Evolutionary conservation across 2,329 filamentous ascomycete genomes (phyloP).

Genomic region (Aspergillus sp.): DNA sequence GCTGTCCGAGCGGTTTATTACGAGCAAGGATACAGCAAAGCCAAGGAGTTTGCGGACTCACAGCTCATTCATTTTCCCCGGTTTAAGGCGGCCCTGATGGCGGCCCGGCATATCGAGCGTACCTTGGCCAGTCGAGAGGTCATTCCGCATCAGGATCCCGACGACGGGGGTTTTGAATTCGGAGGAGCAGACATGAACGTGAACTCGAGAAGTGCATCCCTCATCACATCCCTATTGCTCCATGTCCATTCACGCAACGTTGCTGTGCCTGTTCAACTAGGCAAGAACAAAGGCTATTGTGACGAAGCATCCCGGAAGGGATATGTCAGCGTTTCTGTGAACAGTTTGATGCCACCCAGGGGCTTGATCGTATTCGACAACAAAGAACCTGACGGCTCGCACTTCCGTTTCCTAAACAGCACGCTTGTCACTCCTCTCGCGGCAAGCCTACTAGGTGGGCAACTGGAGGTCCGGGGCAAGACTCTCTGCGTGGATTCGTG

Average conservation of each 20-base stretch:
- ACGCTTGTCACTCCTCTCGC: slow-evolving; percentile 20
- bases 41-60: slow-evolving; percentile 20
- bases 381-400: slow-evolving; percentile 5
- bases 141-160: slow-evolving; percentile 5
- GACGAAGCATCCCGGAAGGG: slow-evolving; percentile 8
- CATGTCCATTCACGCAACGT: slow-evolving; percentile 40
- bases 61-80: slow-evolving; percentile 5
- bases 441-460: slow-evolving; percentile 19
- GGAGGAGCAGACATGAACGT: slow-evolving; percentile 32
- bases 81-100: slow-evolving; percentile 2
- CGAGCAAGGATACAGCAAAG: slow-evolving; percentile 18
- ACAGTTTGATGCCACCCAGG: slow-evolving; percentile 1
- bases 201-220: slow-evolving; percentile 33
- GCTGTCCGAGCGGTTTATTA: slow-evolving; percentile 26
- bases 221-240: slow-evolving; percentile 41
- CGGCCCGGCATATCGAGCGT: slow-evolving; percentile 3
- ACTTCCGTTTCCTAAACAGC: slow-evolving; percentile 18
- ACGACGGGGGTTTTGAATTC: slow-evolving; percentile 26
- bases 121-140: slow-evolving; percentile 2
- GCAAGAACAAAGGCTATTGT: slow-evolving; percentile 6
- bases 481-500: slow-evolving; percentile 27
- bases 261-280: slow-evolving; percentile 19
- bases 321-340: slow-evolving; percentile 1
- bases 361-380: slow-evolving; percentile 5
- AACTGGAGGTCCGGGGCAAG: slow-evolving; percentile 8